Evolutionary conservation across 78 protist species (phyloP), one percentile per base, ranked within the genome.

Genomic region (Fonticula alba): DNA sequence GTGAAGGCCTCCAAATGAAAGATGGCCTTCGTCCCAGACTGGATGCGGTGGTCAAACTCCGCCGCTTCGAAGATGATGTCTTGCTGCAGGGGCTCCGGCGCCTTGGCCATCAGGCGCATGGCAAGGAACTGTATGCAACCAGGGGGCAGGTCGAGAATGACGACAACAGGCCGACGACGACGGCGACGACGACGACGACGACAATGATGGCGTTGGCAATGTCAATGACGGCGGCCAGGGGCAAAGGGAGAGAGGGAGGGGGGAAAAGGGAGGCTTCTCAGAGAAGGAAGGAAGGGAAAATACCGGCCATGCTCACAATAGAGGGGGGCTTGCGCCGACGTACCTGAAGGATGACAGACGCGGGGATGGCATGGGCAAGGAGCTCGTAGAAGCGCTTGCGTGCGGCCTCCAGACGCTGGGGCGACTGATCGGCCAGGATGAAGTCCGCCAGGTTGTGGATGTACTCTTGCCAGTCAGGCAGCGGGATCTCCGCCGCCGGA

Each of bases 1-100:
- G 82, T 57, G 32, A 91, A 91, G n/a, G 97, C 97, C 79, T 91
- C 97, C 10, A 91, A 58, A 56, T 91, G 97, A 68, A 77, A 82
- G 50, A 91, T 82, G 35, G 88, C 82, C 62, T 87, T 87, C n/a
- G 69, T 11, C 33, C 96, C 96, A 0, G 52, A 53, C 62, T 76
- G 82, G 27, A 72, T 54, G 29, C 88, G 64, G 54, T 81, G 87
- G 56, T 88, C 88, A 72, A 51, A 73, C 31, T 6, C 1, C 36
- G 72, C 71, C 7, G 68, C 68, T 1, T 40, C 11, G 1, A 43
- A 63, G 53, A n/a, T n/a, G n/a, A n/a, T n/a, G n/a, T n/a, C n/a
- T n/a, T n/a, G n/a, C n/a, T 27, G 29, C 22, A 56, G 24, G 14
- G 10, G 14, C 14, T 56, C 19, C 11, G 11, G 10, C 10, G 24